Evolutionary conservation across 768 basidiomycete genomes (phyloP).

Genomic region (Tulasnella sp.): DNA sequence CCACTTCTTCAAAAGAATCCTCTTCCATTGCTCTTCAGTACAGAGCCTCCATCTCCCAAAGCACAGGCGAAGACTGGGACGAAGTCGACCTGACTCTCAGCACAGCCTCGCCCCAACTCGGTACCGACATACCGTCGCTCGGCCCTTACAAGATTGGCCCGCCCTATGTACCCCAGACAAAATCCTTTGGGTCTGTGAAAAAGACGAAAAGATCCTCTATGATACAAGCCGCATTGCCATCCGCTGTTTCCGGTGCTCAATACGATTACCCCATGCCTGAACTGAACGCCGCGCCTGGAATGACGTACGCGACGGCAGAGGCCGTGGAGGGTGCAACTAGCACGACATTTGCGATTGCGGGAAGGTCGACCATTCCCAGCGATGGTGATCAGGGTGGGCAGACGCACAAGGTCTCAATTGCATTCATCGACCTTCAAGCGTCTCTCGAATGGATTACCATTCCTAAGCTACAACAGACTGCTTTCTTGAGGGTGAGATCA

Average conservation of each 20-base stretch:
- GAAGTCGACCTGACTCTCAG: conserved; percentile 34
- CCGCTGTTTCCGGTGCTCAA: neutral
- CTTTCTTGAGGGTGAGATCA: conserved; percentile 25
- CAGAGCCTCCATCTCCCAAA: conserved; percentile 37
- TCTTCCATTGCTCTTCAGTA: conserved; percentile 34
- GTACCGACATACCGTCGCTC: conserved; percentile 35
- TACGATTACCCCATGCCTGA: neutral
- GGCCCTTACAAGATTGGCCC: conserved; percentile 11
- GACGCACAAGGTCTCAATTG: conserved; percentile 36
- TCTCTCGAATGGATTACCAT: conserved; percentile 35
- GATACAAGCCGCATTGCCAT: neutral
- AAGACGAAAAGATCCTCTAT: neutral
- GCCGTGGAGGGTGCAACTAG: conserved; percentile 32
- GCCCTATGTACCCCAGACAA: neutral
- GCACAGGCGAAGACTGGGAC: conserved; percentile 38
- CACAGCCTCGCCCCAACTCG: conserved; percentile 36
- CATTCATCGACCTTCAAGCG: conserved; percentile 31
- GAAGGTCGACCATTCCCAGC: conserved; percentile 39
- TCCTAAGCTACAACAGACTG: conserved; percentile 18
- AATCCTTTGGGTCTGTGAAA: neutral
- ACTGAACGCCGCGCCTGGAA: neutral
- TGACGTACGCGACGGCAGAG: conserved; percentile 15
- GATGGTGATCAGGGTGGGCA: conserved; percentile 14
- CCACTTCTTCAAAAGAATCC: conserved; percentile 46
- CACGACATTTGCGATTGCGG: conserved; percentile 35